Conservation (phyloP, 441 rosid genomes). For the Adansonia madagascariensis region DNA sequence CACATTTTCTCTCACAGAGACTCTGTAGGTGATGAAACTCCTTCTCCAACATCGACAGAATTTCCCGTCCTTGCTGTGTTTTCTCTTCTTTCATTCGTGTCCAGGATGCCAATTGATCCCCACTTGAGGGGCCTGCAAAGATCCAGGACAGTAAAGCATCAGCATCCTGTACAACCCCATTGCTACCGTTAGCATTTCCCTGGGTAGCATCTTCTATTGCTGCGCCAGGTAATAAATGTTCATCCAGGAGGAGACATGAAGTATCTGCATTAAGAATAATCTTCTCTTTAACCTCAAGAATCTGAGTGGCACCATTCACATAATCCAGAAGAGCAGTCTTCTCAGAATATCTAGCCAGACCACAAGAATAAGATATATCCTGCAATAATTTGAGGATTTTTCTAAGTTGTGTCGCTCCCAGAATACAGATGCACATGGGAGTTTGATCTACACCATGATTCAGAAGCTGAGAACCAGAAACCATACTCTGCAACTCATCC, state of each 20-base stretch:
- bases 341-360: constrained; percentile 71
- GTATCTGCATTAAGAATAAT: constrained; percentile 65
- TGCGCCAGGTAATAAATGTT: constrained; percentile 46
- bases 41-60: constrained; percentile 74
- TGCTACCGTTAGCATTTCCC: constrained; percentile 37
- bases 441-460: constrained; percentile 63
- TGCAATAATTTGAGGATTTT: constrained; percentile 86
- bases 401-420: constrained; percentile 77
- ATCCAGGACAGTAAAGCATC: constrained; percentile 83
- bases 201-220: constrained; percentile 36
- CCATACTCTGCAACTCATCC: constrained; percentile 74
- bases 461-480: constrained; percentile 64
- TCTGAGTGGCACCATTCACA: constrained; percentile 38
- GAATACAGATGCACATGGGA: constrained; percentile 75
- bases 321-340: constrained; percentile 52
- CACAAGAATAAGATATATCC: constrained; percentile 78
- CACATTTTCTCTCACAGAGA: constrained; percentile 82
- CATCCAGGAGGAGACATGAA: constrained; percentile 65
- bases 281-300: constrained; percentile 54
- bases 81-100: constrained; percentile 65
- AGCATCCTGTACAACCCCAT: constrained; percentile 40
- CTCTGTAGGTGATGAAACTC: constrained; percentile 75
- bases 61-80: constrained; percentile 71
- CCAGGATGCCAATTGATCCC: constrained; percentile 73
- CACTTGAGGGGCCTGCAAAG: constrained; percentile 74